These are phyloP conservation scores for Ramaria rubella DNA, from an alignment of 768 basidiomycete genomes.

Conservation along the genomic window DNA sequence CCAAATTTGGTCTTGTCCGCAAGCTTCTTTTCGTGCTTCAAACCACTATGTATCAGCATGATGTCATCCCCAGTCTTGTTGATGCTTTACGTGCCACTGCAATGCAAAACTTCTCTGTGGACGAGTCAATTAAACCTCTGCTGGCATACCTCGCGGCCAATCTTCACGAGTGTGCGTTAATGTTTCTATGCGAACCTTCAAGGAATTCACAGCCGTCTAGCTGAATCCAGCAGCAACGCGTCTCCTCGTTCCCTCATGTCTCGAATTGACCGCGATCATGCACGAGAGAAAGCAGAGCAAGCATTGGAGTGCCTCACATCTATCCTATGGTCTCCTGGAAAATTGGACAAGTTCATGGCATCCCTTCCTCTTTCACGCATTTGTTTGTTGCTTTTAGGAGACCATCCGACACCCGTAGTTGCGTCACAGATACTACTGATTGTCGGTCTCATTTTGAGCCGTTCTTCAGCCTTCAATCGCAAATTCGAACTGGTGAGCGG, in stretches of 20 bases:
- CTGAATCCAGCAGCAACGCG: slow-evolving; percentile 17
- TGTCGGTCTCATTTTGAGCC: slow-evolving; percentile 47
- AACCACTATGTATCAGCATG: slow-evolving; percentile 64
- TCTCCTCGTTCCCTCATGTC: slow-evolving; percentile 57
- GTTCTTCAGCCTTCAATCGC: slow-evolving; percentile 58
- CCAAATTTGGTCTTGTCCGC: slow-evolving; percentile 63
- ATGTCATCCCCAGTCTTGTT: slow-evolving; percentile 43
- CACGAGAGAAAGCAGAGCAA: slow-evolving; percentile 57
- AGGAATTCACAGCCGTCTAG: not conserved
- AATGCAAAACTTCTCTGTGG: slow-evolving; percentile 60
- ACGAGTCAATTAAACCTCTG: slow-evolving; percentile 76
- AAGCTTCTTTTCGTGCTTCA: slow-evolving; percentile 79
- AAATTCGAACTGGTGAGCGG: slow-evolving; percentile 85
- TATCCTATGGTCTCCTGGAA: slow-evolving; percentile 46
- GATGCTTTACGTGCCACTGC: slow-evolving; percentile 57
- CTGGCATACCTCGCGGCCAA: slow-evolving; percentile 82
- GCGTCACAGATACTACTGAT: slow-evolving; percentile 55
- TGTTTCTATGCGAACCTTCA: not conserved
- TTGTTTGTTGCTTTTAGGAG: slow-evolving; percentile 70
- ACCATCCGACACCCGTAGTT: slow-evolving; percentile 53
- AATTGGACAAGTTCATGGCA: slow-evolving; percentile 64
- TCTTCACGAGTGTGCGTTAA: slow-evolving; percentile 54
- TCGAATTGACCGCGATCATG: slow-evolving; percentile 42
- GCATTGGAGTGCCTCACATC: slow-evolving; percentile 61
- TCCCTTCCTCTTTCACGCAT: slow-evolving; percentile 76